These are phyloP conservation scores for Aplosporella prunicola DNA, from an alignment of 2,329 filamentous ascomycete species.

Conservation along the genomic window DNA sequence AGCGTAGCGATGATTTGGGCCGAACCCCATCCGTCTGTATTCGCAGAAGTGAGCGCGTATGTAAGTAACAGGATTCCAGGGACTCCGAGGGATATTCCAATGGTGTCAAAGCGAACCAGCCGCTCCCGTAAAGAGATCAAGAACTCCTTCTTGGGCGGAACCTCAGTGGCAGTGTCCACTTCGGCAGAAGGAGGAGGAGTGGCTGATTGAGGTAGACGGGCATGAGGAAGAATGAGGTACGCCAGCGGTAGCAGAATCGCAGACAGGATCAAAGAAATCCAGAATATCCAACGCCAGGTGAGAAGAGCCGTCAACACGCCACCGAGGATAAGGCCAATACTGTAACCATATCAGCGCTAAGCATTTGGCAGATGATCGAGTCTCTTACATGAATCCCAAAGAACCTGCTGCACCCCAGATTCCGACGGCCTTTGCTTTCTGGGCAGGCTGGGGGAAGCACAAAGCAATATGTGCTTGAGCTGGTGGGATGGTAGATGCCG, in stretches of 20 bases:
- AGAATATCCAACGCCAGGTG: conserved; percentile 11
- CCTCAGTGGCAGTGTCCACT: background rate
- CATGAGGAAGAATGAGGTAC: conserved; percentile 7
- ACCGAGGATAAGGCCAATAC: conserved; percentile 10
- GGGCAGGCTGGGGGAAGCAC: conserved; percentile 4
- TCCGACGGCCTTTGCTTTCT: conserved; percentile 8
- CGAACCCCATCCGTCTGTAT: conserved; percentile 3
- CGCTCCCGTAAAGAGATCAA: conserved; percentile 1
- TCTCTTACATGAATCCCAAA: conserved; percentile 10
- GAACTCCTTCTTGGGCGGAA: background rate
- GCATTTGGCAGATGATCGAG: no score
- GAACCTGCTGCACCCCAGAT: conserved; percentile 8
- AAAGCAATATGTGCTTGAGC: conserved; percentile 10
- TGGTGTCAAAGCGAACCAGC: conserved; percentile 8
- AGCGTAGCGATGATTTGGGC: conserved; percentile 4
- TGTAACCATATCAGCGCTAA: background rate
- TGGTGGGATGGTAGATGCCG: conserved; percentile 10
- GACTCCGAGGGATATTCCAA: conserved; percentile 8
- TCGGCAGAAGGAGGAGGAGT: background rate
- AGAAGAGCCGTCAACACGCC: conserved; percentile 10
- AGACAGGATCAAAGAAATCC: conserved; percentile 9
- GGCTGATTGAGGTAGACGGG: background rate
- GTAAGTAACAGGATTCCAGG: conserved; percentile 9
- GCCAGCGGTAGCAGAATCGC: conserved; percentile 4
- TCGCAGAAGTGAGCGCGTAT: conserved; percentile 7